phyloP scores from a whole-genome alignment of 768 basidiomycete species.

The Boletus bicolor region DNA sequence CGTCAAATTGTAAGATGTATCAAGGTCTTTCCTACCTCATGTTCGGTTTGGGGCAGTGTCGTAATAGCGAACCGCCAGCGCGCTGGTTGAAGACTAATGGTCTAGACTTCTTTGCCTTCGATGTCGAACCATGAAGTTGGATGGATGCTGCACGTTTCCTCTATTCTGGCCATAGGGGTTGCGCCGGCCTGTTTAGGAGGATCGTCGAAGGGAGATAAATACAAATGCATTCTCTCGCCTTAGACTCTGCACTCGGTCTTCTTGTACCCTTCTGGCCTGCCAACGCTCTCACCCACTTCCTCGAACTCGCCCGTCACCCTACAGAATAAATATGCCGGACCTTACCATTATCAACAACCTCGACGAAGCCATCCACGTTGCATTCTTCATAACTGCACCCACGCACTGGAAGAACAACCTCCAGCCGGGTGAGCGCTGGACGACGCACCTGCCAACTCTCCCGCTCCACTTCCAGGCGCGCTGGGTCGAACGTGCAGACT shows the following conservation, averaged over 20 bases:
- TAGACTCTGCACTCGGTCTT: background rate
- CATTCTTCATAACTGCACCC: conserved; percentile 15
- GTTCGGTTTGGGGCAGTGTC: background rate
- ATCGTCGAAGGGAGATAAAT: conserved; percentile 1
- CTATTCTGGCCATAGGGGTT: background rate
- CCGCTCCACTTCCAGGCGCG: conserved; percentile 11
- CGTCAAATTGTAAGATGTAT: background rate
- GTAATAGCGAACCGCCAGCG: background rate
- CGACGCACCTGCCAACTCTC: conserved; percentile 6
- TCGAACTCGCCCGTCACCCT: background rate
- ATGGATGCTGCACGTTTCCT: background rate
- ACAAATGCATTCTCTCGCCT: background rate
- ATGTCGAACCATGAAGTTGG: too few species aligned
- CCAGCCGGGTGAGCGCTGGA: conserved; percentile 19
- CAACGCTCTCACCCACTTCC: background rate
- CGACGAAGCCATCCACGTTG: conserved; percentile 18
- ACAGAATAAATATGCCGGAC: conserved; percentile 10
- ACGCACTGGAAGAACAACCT: conserved; percentile 18
- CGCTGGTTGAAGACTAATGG: background rate
- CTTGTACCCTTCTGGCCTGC: background rate
- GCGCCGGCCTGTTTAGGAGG: background rate
- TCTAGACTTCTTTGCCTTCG: too few species aligned
- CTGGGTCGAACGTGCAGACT: conserved; percentile 13
- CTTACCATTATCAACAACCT: conserved; percentile 15
- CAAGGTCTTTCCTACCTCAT: too few species aligned